Conservation (phyloP, 306 rosid species). For the Gastrolobium villosum region DNA sequence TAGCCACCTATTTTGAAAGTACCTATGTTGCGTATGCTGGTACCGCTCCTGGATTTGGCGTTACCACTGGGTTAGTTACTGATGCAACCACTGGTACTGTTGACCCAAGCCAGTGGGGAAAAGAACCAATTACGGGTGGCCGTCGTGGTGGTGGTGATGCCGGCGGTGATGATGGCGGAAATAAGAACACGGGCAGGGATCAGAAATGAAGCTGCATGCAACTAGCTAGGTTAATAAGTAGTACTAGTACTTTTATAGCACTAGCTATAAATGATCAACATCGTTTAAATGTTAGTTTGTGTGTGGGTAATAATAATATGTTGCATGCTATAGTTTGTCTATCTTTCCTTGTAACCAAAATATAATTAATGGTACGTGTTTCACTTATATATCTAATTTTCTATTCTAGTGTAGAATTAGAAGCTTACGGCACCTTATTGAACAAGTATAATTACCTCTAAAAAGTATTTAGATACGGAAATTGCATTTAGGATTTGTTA, state of each 20-base stretch:
- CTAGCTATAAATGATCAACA: neutral
- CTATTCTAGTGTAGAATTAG: no score
- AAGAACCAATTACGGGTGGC: neutral
- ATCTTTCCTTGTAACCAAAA: neutral
- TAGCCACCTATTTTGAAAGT: neutral
- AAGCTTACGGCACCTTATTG: no score
- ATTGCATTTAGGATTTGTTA: no score
- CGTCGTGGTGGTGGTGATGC: neutral
- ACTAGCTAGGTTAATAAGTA: neutral
- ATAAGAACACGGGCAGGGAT: conserved; percentile 13
- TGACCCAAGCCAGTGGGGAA: conserved; percentile 15
- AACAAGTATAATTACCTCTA: no score
- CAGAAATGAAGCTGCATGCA: conserved; percentile 15
- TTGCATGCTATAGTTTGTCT: neutral
- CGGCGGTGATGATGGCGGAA: neutral
- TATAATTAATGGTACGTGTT: neutral
- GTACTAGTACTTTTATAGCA: neutral
- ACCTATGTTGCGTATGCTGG: neutral
- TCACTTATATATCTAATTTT: neutral
- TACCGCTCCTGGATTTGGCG: neutral
- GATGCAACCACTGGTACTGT: neutral
- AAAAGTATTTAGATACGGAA: no score
- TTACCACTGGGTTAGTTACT: neutral
- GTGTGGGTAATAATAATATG: neutral
- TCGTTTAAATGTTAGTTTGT: neutral